A percentile compares a stretch with the other conserved stretches of the same genome.
Evolutionary conservation across 306 rosid species (phyloP).

Genomic region (Oemleria cerasiformis): DNA sequence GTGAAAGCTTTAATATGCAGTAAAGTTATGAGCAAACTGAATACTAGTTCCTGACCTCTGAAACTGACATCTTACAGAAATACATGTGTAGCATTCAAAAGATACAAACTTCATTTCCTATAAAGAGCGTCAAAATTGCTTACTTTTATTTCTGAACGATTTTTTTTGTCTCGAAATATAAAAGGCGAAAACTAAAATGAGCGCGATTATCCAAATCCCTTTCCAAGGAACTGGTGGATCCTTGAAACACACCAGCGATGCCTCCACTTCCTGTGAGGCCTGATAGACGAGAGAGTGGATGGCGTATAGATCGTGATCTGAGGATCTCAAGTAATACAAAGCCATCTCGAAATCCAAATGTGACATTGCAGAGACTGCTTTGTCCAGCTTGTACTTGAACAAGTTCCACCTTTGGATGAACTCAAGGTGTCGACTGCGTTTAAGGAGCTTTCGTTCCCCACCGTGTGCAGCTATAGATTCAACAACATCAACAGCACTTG

Average conservation of each 20-base stretch:
- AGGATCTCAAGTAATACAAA: constrained; percentile 67
- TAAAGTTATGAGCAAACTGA: constrained; percentile 31
- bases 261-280: constrained; percentile 82
- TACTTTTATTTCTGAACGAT: constrained; percentile 80
- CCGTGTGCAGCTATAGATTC: constrained; percentile 72
- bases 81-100: constrained; percentile 47
- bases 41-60: constrained; percentile 29
- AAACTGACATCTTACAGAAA: constrained; percentile 48
- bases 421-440: constrained; percentile 59
- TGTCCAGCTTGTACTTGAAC: constrained; percentile 84
- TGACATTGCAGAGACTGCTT: constrained; percentile 77
- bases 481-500: constrained; percentile 70
- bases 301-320: constrained; percentile 87
- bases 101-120: constrained; percentile 45
- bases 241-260: constrained; percentile 80
- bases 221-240: constrained; percentile 93
- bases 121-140: constrained; percentile 72
- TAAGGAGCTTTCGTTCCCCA: constrained; percentile 76
- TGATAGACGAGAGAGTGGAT: constrained; percentile 77
- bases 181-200: constrained; percentile 49
- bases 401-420: constrained; percentile 86
- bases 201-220: constrained; percentile 42
- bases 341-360: constrained; percentile 88
- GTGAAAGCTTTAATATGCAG: constrained; percentile 22
- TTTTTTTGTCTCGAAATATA: constrained; percentile 62